Percentiles rank a stretch among this genome's conserved stretches.
phyloP scores from a whole-genome alignment of 805 yeast genomes.

The Starmera dryadoides region DNA sequence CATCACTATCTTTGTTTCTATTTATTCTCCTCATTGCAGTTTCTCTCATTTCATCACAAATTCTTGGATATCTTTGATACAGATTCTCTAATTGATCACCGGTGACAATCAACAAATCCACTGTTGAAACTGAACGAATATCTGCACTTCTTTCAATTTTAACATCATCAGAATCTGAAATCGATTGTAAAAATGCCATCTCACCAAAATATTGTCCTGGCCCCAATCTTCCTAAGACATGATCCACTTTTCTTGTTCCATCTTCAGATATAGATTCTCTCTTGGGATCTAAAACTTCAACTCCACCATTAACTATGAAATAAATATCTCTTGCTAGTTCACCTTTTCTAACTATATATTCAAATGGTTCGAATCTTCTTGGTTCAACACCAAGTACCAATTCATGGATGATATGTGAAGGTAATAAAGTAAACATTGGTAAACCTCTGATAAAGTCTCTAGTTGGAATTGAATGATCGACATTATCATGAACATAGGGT shows the following conservation, averaged over 20 bases:
- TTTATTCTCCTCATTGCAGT: slow-evolving; percentile 49
- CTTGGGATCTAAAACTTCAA: slow-evolving; percentile 49
- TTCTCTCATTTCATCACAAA: slow-evolving; percentile 49
- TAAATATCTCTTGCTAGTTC: slow-evolving; percentile 57
- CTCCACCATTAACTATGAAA: slow-evolving; percentile 62
- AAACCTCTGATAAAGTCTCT: slow-evolving; percentile 51
- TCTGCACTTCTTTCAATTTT: slow-evolving; percentile 45
- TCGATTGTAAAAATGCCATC: slow-evolving; percentile 54
- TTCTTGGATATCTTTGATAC: slow-evolving; percentile 49
- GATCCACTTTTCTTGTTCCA: slow-evolving; percentile 23
- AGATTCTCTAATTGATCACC: slow-evolving; percentile 47
- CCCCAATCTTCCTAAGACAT: slow-evolving; percentile 48
- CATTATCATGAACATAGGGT: slow-evolving; percentile 27
- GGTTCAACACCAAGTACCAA: slow-evolving; percentile 61
- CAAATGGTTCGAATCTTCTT: slow-evolving; percentile 43
- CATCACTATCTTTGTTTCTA: slow-evolving; percentile 18
- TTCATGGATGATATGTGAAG: slow-evolving; percentile 53
- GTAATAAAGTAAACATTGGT: slow-evolving; percentile 52
- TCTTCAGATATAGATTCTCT: slow-evolving; percentile 17
- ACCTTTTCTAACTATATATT: slow-evolving; percentile 52
- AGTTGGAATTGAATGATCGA: slow-evolving; percentile 48
- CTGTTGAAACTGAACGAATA: slow-evolving; percentile 52
- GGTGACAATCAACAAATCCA: slow-evolving; percentile 54
- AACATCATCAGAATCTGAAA: slow-evolving; percentile 22
- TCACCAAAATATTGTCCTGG: slow-evolving; percentile 71